These are phyloP conservation scores for Chlorella sp. DNA, from an alignment of 139 green algal species.

Conservation along the genomic window DNA sequence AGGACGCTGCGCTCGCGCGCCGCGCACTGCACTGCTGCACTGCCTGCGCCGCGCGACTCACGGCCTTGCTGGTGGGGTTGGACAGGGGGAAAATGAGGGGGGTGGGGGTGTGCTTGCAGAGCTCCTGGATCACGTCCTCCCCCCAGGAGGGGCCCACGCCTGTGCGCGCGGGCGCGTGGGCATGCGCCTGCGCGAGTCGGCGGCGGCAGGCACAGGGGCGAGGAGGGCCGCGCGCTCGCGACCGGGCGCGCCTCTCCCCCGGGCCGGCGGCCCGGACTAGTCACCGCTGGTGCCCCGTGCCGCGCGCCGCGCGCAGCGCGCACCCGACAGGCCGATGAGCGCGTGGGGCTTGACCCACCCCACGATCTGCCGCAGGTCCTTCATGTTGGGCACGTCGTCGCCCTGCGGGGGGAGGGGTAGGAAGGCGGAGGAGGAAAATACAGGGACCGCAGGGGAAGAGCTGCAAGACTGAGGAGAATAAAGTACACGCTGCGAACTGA, in stretches of 20 bases:
- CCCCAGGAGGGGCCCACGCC: constrained; percentile 44
- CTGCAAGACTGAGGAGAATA: no score
- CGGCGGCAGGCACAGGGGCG: no score
- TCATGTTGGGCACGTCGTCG: constrained; percentile 41
- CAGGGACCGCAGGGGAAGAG: no score
- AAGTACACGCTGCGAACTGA: no score
- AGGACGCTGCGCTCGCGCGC: not conserved
- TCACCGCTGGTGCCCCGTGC: no score
- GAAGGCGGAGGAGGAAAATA: no score
- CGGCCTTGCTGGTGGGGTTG: constrained; percentile 82
- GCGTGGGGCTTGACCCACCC: constrained; percentile 67
- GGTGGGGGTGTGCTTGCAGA: constrained; percentile 54
- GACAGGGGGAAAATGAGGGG: constrained; percentile 89
- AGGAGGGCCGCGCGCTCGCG: no score
- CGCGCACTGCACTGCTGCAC: no score
- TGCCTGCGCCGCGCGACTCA: constrained; percentile 86
- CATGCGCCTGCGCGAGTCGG: no score
- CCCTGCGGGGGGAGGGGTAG: no score
- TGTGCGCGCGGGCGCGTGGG: not conserved
- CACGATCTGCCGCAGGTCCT: constrained; percentile 50
- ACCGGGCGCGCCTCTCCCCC: no score
- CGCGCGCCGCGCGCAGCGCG: not conserved
- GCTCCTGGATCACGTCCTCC: constrained; percentile 61
- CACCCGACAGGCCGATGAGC: constrained; percentile 62
- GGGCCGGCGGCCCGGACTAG: no score